Evolutionary conservation across 169 alveolate genomes (phyloP).

Genomic region (Babesia gibsoni): DNA sequence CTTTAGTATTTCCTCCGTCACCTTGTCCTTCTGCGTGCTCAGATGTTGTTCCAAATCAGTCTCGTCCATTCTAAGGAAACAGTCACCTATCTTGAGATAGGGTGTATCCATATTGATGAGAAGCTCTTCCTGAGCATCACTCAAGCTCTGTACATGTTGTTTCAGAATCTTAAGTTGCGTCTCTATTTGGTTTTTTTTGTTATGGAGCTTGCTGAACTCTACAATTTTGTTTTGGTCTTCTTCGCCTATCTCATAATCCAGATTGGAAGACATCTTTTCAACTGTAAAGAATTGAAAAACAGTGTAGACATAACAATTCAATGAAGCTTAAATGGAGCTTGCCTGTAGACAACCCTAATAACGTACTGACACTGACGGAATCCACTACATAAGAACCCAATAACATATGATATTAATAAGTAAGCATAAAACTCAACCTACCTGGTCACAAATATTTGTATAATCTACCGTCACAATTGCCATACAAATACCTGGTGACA

Average conservation of each 20-base stretch:
- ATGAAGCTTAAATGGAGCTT: background rate
- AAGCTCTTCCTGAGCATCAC: slow-evolving; percentile 60
- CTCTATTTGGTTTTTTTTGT: slow-evolving; percentile 21
- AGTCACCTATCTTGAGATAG: slow-evolving; percentile 47
- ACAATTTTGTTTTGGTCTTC: slow-evolving; percentile 60
- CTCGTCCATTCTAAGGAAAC: slow-evolving; percentile 47
- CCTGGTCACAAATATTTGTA: too few relatives aligned
- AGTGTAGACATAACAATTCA: background rate
- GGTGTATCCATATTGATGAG: slow-evolving; percentile 47
- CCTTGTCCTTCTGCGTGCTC: slow-evolving; percentile 3
- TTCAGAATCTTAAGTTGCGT: slow-evolving; percentile 11
- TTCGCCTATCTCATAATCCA: slow-evolving; percentile 57
- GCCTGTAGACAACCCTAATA: background rate
- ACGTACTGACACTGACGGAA: background rate
- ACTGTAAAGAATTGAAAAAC: too few relatives aligned
- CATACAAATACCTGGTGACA: too few relatives aligned
- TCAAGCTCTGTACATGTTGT: slow-evolving; percentile 21
- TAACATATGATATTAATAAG: background rate
- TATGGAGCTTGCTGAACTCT: slow-evolving; percentile 38
- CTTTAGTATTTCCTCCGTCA: slow-evolving; percentile 20
- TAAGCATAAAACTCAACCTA: too few relatives aligned
- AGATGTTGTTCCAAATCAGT: slow-evolving; percentile 25
- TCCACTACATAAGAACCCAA: background rate
- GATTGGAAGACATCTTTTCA: slow-evolving; percentile 3
- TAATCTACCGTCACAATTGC: too few relatives aligned